Percentiles rank a stretch among this genome's conserved stretches.
These are phyloP conservation scores for Actinomortierella ambigua DNA, from an alignment of 371 early-diverging fungal genomes.

Conservation along the genomic window DNA sequence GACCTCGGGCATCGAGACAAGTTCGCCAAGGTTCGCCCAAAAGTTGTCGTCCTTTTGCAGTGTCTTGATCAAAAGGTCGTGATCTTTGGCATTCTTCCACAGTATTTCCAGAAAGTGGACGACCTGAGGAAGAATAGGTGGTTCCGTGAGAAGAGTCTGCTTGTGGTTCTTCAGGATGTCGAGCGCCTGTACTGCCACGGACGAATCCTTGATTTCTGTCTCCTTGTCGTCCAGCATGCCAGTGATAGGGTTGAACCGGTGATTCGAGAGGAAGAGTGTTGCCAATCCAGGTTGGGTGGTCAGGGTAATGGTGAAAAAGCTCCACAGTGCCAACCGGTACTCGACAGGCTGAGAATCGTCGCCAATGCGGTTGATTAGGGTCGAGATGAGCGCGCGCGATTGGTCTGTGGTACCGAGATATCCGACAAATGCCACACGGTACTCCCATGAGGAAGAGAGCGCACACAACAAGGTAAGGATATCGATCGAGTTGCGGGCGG, in stretches of 20 bases:
- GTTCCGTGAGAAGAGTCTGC: conserved; percentile 8
- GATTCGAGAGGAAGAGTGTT: conserved; percentile 31
- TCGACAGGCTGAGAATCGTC: conserved; percentile 23
- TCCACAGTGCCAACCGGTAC: conserved; percentile 46
- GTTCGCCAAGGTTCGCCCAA: conserved; percentile 27
- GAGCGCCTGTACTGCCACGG: conserved; percentile 26
- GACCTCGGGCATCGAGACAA: conserved; percentile 16
- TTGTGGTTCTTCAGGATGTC: conserved; percentile 19
- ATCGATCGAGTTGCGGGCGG: conserved; percentile 25
- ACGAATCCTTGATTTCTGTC: conserved; percentile 29
- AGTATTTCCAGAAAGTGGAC: conserved; percentile 34
- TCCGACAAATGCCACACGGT: conserved; percentile 36
- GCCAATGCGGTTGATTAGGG: conserved; percentile 21
- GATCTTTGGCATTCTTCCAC: conserved; percentile 43
- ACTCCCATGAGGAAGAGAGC: conserved; percentile 27
- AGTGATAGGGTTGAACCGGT: conserved; percentile 26
- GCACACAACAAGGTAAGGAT: conserved; percentile 35
- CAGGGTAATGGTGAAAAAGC: conserved; percentile 36
- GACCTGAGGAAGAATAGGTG: conserved; percentile 29
- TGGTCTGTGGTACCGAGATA: conserved; percentile 37
- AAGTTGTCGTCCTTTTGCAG: conserved; percentile 24
- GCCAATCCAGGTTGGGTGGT: conserved; percentile 44
- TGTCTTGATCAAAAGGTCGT: conserved; percentile 26
- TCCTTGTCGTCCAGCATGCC: conserved; percentile 15
- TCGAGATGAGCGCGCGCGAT: conserved; percentile 24